Conservation (phyloP, 805 yeast genomes). For the Kluyveromyces lactis region DNA sequence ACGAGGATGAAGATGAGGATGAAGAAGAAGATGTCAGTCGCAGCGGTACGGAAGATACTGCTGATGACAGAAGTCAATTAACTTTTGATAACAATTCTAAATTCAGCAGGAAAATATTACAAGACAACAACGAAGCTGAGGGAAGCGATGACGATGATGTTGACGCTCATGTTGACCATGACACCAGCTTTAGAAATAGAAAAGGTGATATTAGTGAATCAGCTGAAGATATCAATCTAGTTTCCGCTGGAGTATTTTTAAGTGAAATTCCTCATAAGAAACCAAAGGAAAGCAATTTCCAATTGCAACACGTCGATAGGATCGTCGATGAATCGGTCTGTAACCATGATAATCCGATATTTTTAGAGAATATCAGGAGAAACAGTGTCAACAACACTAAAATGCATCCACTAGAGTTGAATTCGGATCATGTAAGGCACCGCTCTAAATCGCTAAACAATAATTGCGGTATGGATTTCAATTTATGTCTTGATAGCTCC, state of each 20-base stretch:
- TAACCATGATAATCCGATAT: neutral
- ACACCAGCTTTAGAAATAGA: neutral
- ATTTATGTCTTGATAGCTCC: slow-evolving; percentile 1
- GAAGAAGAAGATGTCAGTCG: no score
- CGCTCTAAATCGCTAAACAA: neutral
- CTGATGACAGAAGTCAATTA: no score
- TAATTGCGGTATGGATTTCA: slow-evolving; percentile 1
- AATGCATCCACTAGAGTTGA: neutral
- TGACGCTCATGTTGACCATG: neutral
- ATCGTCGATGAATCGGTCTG: neutral
- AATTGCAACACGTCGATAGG: slow-evolving; percentile 3
- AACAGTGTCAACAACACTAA: neutral
- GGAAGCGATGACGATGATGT: neutral
- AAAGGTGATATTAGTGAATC: neutral
- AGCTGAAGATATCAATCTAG: neutral
- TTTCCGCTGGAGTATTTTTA: slow-evolving; percentile 4
- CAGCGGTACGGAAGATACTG: no score
- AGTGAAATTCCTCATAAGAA: slow-evolving; percentile 4
- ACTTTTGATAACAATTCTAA: no score
- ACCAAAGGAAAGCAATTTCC: slow-evolving; percentile 5
- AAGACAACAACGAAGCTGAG: no score
- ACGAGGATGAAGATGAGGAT: no score
- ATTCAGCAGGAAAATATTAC: no score
- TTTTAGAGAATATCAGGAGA: neutral
- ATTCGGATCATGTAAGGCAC: neutral